A percentile compares a stretch with the other conserved stretches of the same genome.
These are phyloP conservation scores for Eremochloa ophiuroides DNA, from an alignment of 176 grass and related monocot species.

Conservation along the genomic window DNA sequence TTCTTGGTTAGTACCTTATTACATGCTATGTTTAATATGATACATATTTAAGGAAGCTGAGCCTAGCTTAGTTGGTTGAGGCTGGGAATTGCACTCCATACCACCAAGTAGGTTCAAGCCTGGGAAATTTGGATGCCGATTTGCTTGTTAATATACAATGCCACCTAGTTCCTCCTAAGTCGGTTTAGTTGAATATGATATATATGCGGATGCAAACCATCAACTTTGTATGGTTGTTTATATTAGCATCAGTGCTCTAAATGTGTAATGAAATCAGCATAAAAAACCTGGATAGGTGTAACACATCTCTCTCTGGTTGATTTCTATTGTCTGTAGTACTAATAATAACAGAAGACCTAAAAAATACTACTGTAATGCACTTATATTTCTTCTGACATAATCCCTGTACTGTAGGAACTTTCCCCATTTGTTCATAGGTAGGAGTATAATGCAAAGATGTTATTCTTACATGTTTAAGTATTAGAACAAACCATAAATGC, in stretches of 20 bases:
- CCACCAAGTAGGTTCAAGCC: background rate
- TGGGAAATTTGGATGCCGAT: background rate
- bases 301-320: background rate
- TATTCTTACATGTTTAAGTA: background rate
- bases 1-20: conserved; percentile 56
- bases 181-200: background rate
- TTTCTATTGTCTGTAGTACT: background rate
- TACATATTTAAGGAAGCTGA: background rate
- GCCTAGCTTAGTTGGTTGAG: background rate
- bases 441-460: background rate
- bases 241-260: background rate
- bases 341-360: background rate
- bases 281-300: background rate
- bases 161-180: background rate
- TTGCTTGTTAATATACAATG: background rate
- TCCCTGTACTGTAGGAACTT: background rate
- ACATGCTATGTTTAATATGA: conserved; percentile 8
- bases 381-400: background rate
- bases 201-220: background rate
- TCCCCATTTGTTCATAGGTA: background rate
- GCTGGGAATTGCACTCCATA: background rate
- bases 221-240: background rate
- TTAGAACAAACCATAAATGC: background rate
- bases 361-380: background rate
- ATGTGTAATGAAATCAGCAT: background rate